A percentile compares a stretch with the other conserved stretches of the same genome.
Conservation (phyloP, 2,329 filamentous ascomycete genomes). For the Xylariales sp. region DNA sequence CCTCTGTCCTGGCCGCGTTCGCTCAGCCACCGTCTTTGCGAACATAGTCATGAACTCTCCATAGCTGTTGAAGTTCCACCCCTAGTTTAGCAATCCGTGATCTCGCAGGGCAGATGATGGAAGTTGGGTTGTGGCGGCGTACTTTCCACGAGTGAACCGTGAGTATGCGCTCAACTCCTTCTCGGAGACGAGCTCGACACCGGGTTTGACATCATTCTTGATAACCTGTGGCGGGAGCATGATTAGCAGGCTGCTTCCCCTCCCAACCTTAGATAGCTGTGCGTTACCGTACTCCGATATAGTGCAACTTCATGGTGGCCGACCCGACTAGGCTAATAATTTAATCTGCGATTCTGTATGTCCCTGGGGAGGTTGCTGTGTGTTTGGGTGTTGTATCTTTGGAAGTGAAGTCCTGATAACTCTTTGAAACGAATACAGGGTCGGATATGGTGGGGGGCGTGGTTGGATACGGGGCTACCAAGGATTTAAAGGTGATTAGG, state of each 20-base stretch:
- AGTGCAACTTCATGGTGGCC: conserved; percentile 76
- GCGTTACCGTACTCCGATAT: conserved; percentile 68
- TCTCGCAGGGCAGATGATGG: not conserved
- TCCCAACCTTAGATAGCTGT: conserved; percentile 2
- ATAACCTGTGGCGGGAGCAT: conserved; percentile 63
- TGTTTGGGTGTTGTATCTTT: not conserved
- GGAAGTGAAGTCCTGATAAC: not conserved
- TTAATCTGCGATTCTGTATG: too few relatives aligned
- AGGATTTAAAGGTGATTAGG: too few relatives aligned
- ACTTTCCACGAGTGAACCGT: conserved; percentile 73
- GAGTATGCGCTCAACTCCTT: conserved; percentile 76
- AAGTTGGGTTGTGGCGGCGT: conserved; percentile 17
- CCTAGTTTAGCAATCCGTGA: conserved; percentile 11
- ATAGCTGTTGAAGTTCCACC: conserved; percentile 28
- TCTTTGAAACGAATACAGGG: conserved; percentile 3
- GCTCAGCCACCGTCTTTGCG: conserved; percentile 81
- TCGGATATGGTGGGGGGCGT: conserved; percentile 3
- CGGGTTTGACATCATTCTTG: conserved; percentile 72
- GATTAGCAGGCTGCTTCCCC: too few relatives aligned
- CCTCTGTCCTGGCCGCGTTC: conserved; percentile 74
- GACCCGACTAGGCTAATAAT: conserved; percentile 10
- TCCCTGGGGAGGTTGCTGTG: not conserved
- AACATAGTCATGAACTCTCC: conserved; percentile 77
- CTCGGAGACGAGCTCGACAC: conserved; percentile 71
- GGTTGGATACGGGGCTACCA: not conserved